Evolutionary conservation across 2,329 filamentous ascomycete genomes (phyloP).

Genomic region (Claviceps pusilla): DNA sequence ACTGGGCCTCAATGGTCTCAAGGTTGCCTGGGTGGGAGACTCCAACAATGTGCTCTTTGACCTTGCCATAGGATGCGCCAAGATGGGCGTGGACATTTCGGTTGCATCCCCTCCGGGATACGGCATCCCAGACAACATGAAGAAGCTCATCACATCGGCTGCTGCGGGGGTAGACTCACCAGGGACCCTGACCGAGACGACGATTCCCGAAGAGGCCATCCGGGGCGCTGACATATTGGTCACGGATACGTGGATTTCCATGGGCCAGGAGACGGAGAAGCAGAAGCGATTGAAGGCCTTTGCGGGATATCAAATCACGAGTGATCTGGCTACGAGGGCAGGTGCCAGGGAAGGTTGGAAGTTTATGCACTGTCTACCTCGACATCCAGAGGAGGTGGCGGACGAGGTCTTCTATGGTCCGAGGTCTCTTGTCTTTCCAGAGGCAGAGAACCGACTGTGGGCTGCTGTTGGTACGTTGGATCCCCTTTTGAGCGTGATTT

Average conservation of each 20-base stretch:
- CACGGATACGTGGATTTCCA: slow-evolving; percentile 95
- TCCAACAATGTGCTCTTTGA: slow-evolving; percentile 96
- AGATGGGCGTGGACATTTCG: slow-evolving; percentile 71
- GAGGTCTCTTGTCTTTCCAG: slow-evolving; percentile 75
- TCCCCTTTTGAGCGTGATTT: too few species aligned
- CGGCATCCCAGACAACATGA: slow-evolving; percentile 63
- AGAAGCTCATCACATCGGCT: slow-evolving; percentile 52
- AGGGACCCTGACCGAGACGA: slow-evolving; percentile 60
- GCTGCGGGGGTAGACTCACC: slow-evolving; percentile 39
- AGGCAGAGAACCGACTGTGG: slow-evolving; percentile 92
- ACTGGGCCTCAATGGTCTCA: slow-evolving; percentile 65
- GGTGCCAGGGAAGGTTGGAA: slow-evolving; percentile 83
- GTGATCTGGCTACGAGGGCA: slow-evolving; percentile 65
- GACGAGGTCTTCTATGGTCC: slow-evolving; percentile 89
- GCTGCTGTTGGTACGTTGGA: slow-evolving; percentile 55
- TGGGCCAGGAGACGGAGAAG: slow-evolving; percentile 87
- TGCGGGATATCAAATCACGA: slow-evolving; percentile 77
- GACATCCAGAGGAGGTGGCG: slow-evolving; percentile 81
- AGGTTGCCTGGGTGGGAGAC: slow-evolving; percentile 91
- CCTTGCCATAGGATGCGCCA: slow-evolving; percentile 72
- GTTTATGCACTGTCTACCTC: slow-evolving; percentile 96
- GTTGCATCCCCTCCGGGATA: slow-evolving; percentile 81
- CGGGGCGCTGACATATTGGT: slow-evolving; percentile 79
- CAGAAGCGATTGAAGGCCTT: slow-evolving; percentile 67
- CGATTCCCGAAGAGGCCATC: slow-evolving; percentile 68